These are phyloP conservation scores for Friedmanniomyces simplex DNA, from an alignment of 495 filamentous ascomycete genomes.

Conservation along the genomic window DNA sequence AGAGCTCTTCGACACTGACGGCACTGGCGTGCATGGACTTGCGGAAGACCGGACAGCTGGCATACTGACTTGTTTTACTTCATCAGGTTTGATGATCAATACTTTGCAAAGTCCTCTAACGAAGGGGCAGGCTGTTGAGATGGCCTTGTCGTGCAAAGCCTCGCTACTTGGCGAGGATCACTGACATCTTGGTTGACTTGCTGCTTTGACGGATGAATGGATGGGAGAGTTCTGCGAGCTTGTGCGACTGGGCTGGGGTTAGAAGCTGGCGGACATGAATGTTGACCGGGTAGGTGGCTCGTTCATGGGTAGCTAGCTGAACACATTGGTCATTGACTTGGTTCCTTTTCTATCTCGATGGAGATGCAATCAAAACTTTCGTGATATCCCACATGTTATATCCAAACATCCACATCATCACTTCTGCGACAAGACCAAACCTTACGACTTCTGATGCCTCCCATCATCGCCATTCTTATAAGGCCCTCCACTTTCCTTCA, in stretches of 20 bases:
- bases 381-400: neutral
- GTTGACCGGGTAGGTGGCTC: too few species aligned
- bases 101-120: neutral
- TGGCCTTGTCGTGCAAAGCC: neutral
- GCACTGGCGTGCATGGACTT: neutral
- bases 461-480: constrained; percentile 24
- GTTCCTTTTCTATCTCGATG: too few species aligned
- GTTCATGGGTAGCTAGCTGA: too few species aligned
- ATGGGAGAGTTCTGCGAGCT: neutral
- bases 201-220: neutral
- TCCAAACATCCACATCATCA: neutral
- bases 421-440: neutral
- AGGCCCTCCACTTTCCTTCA: constrained; percentile 33
- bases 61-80: neutral
- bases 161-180: neutral
- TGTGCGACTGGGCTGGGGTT: neutral
- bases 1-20: neutral
- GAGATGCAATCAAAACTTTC: too few species aligned
- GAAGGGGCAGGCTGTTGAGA: neutral
- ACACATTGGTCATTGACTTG: too few species aligned
- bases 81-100: neutral
- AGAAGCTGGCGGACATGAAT: neutral
- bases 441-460: constrained; percentile 15
- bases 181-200: neutral
- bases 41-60: neutral